These are phyloP conservation scores for Aspergillus incahuasiensis DNA, from an alignment of 495 filamentous ascomycete species.

Conservation along the genomic window DNA sequence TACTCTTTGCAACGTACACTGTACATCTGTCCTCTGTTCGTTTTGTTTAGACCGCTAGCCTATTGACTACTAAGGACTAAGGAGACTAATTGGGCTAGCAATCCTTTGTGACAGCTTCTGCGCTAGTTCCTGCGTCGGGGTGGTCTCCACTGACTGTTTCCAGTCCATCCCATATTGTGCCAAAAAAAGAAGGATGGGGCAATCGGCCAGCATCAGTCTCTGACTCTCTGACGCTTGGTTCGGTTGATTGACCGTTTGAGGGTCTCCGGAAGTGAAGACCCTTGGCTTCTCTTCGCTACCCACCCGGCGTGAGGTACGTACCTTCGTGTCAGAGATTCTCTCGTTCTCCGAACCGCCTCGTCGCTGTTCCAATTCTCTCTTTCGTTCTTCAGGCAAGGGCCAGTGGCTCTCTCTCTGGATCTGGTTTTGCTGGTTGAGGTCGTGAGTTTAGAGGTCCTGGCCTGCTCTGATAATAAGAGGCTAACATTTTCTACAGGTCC, in stretches of 20 bases:
- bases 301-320: constrained; percentile 13
- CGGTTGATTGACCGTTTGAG: neutral
- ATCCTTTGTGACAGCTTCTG: constrained; percentile 17
- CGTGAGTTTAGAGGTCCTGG: constrained; percentile 16
- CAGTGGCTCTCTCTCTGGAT: constrained; percentile 20
- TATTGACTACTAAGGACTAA: no score
- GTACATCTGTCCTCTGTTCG: neutral
- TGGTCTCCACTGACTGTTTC: constrained; percentile 13
- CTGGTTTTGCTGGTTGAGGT: constrained; percentile 9
- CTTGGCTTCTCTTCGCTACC: constrained; percentile 20
- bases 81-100: neutral
- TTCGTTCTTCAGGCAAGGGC: constrained; percentile 16
- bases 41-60: no score
- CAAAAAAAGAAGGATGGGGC: neutral
- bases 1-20: neutral
- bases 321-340: constrained; percentile 7
- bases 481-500: constrained; percentile 16
- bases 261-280: constrained; percentile 19
- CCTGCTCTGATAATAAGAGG: neutral
- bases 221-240: constrained; percentile 21
- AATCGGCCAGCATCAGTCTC: constrained; percentile 18
- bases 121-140: constrained; percentile 10
- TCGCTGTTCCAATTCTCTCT: constrained; percentile 3
- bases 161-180: constrained; percentile 7
- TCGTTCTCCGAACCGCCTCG: constrained; percentile 7